Evolutionary conservation across 2,329 filamentous ascomycete genomes (phyloP), one percentile per base, ranked within the genome.

Genomic region (Paecilomyces formosus): DNA sequence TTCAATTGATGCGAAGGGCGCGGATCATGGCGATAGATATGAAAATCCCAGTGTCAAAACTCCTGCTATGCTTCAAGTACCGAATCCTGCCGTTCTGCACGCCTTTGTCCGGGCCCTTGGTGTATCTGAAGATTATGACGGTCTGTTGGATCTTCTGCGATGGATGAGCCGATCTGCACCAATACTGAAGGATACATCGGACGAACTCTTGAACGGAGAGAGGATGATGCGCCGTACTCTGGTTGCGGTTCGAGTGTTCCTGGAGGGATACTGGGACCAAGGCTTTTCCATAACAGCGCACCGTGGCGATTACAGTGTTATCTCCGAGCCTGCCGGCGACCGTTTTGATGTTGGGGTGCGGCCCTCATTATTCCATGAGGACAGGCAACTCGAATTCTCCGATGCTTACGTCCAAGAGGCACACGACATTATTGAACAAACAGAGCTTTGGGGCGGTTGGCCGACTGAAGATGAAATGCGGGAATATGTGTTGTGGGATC

Each of bases 31-130:
- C n/a, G 4, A 9, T 18, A 15, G 30, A 31, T 15, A 30, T 55
- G 12, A n/a, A 55, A 8, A 56, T 55, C 33, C 53, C 28, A 26
- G 51, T 30, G 45, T 66, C 50, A 57, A 56, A 54, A 55, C 76
- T 35, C 72, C 73, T 33, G 53, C 62, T 31, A 61, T 74, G 55
- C 63, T 74, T 30, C 68, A 72, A 35, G 68, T 72, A 2, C 77
- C 77, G 5, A 64, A 65, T 1, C 74, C 74, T 55, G 70, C 73
- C 35, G 64, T 66, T 12, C 66, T 79, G 12, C 77, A 79, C 65
- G 67, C 67, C 4, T 76, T 77, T 58, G 69, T 78, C 52, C 69
- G 76, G 50, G 71, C 72, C 30, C 66, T 79, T 12, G 77, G 77
- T 11, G 61, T 70, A 3, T 69, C 70, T 5, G 68, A 69, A 57